Conservation (phyloP, 2,329 filamentous ascomycete genomes). For the Westerdykella ornata region DNA sequence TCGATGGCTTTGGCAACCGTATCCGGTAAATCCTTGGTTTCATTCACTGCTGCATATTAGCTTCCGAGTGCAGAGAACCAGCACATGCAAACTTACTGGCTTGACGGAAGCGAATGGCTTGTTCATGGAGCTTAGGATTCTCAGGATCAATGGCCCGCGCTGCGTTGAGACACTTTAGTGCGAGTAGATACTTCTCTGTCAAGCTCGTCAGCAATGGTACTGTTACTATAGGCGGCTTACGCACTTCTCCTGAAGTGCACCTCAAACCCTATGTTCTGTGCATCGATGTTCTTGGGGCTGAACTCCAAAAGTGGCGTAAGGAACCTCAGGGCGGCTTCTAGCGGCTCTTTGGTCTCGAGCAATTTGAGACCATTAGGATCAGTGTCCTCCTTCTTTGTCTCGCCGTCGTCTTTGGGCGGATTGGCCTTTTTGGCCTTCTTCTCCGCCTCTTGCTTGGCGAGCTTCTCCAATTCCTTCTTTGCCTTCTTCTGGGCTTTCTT, state of each 20-base stretch:
- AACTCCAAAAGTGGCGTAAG: constrained; percentile 73
- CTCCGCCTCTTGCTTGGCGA: constrained; percentile 69
- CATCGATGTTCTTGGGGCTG: constrained; percentile 72
- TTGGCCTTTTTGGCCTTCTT: constrained; percentile 56
- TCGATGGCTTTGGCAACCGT: constrained; percentile 65
- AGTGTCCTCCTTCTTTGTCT: constrained; percentile 77
- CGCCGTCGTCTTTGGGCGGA: constrained; percentile 54
- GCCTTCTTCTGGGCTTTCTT: constrained; percentile 91
- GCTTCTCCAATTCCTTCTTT: constrained; percentile 64
- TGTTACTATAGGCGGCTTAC: constrained; percentile 25
- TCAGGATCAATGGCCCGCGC: constrained; percentile 62
- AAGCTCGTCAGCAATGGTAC: constrained; percentile 13
- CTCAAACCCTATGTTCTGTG: constrained; percentile 81
- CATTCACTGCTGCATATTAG: constrained; percentile 31
- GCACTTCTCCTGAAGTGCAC: constrained; percentile 78
- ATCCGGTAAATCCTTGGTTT: constrained; percentile 51
- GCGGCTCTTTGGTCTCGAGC: constrained; percentile 70
- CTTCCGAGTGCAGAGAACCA: constrained; percentile 18
- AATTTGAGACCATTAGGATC: constrained; percentile 80
- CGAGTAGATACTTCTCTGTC: constrained; percentile 77
- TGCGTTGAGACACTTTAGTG: constrained; percentile 75
- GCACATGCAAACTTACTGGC: constrained; percentile 43
- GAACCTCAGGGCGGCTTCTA: constrained; percentile 84
- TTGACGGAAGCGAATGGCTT: constrained; percentile 62
- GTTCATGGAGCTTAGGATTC: constrained; percentile 68